Base-by-base conservation (phyloP, 345 rosid genomes). In the Bruguiera gymnorhiza region DNA sequence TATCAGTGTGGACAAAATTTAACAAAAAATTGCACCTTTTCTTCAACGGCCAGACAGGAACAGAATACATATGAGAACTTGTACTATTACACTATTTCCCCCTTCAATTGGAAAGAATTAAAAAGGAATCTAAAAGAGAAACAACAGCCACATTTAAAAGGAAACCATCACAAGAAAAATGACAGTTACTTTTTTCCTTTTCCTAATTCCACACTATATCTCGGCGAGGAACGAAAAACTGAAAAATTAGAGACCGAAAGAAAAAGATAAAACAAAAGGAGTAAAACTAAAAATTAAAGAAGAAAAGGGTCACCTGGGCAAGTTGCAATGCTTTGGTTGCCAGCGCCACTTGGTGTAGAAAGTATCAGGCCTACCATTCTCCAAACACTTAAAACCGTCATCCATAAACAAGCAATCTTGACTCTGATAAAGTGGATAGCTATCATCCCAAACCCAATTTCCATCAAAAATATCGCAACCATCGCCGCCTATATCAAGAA, bases 291-390 rank as follows among this genome's bases (percentile, higher is more conserved):
- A 31, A 51, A 30, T 54, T 2, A 37, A 63, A 20, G n/a, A 13
- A 70, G 21, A 15, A 48, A 60, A 24, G 11, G 11, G 61, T 19
- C 32, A 85, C 95, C 95, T 83, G 79, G 95, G 95, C 86, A 89
- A 75, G 78, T 81, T 76, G 69, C 95, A 89, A 21, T 61, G 77
- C 26, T 73, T 78, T 57, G 95, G 91, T 60, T 85, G 95, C 95
- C 95, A 89, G 26, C 95, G 86, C 95, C 91, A 89, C 78, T 89
- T 87, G 67, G 89, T 85, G 82, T 66, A 87, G 78, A 75, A 89
- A 78, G 69, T 72, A 75, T 89, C 94, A 43, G 88, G 91, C 77
- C 94, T 78, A 4, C 94, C 89, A 79, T 84, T 89, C 77, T 89
- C 91, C 20, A 76, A 68, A 64, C 94, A 89, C 68, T 91, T 83